Base-by-base conservation (phyloP, 768 basidiomycete genomes). In the Macrocybe gigantea region DNA sequence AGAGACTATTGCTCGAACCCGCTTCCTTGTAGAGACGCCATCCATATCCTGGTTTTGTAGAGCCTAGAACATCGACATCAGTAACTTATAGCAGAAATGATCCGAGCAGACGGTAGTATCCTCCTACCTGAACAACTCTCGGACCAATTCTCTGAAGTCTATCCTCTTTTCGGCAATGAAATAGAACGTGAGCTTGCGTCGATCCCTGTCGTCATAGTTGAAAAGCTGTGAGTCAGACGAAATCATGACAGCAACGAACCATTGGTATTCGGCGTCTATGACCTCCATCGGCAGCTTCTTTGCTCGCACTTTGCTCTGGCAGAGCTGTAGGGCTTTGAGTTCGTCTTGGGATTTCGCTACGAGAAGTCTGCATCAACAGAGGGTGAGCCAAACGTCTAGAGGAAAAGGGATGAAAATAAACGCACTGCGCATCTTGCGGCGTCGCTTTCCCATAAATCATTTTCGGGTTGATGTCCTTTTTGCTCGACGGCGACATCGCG, bases 281-380 rank as follows among this genome's bases (percentile, higher is more conserved):
- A 99, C 93, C 66, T 97, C 92, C 95, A 99, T 99, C 12, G 93
- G 93, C 60, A 97, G 69, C 62, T 93, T 93, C 71, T 94, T 89
- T 64, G 93, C 91, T 45, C 84, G 74, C 10, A 96, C 94, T 65
- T 97, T 97, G 51, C 75, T 88, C 65, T 92, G 83, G 56, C 94
- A 96, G 47, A 97, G 71, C 58, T 89, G 84, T 38, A 99, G 70
- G 14, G 95, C 95, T 68, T 94, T 93, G 48, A 82, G 67, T 67
- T 99, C 95, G 65, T 99, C 95, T 59, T 87, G 84, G 48, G 82
- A 73, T 72, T 98, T 99, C 37, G 82, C 73, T 29, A 82, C 73
- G 51, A 97, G 74, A 38, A 89, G 66, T 60, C 89, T 91, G 50
- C 0, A 30, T 3, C 51, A 44, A 45, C 15, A 44, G 40, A 40